Percentiles rank a stretch among this genome's conserved stretches.
phyloP scores from a whole-genome alignment of 768 basidiomycete genomes.

The Lactifluus subvellereus region DNA sequence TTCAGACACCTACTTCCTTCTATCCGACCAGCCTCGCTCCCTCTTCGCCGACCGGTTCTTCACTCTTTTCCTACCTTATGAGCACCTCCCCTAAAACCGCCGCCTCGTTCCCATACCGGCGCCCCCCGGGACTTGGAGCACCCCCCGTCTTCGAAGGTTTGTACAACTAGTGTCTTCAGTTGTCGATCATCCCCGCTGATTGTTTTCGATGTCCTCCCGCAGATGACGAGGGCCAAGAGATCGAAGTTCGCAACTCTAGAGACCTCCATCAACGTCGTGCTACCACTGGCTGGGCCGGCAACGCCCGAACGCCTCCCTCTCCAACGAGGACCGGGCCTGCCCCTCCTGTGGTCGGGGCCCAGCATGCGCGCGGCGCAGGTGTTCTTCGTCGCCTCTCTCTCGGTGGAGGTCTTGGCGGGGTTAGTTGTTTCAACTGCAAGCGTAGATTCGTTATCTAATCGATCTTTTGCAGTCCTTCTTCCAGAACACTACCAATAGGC shows the following conservation, averaged over 20 bases:
- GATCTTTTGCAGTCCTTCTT: slow-evolving; percentile 16
- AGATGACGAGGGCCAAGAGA: slow-evolving; percentile 22
- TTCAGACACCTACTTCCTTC: slow-evolving; percentile 18
- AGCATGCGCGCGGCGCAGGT: slow-evolving; percentile 59
- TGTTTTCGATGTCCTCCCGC: neutral
- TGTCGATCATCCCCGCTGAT: neutral
- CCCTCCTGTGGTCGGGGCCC: slow-evolving; percentile 38
- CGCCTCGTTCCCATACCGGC: slow-evolving; percentile 17
- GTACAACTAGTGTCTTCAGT: neutral
- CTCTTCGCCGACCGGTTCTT: slow-evolving; percentile 21
- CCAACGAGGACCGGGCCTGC: slow-evolving; percentile 23
- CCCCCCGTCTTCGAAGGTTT: slow-evolving; percentile 25
- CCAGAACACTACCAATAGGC: slow-evolving; percentile 1
- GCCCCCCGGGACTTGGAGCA: slow-evolving; percentile 9
- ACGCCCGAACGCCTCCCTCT: slow-evolving; percentile 49
- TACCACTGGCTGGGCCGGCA: slow-evolving; percentile 44
- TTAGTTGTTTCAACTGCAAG: slow-evolving; percentile 32
- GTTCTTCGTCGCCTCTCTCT: slow-evolving; percentile 73
- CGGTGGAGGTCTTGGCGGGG: slow-evolving; percentile 51
- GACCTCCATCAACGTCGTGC: slow-evolving; percentile 42
- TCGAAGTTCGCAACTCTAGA: slow-evolving; percentile 3
- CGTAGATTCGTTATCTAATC: slow-evolving; percentile 11
- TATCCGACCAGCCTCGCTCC: slow-evolving; percentile 11
- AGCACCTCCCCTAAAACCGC: slow-evolving; percentile 15
- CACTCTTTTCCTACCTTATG: slow-evolving; percentile 23